A percentile compares a stretch with the other conserved stretches of the same genome.
phyloP scores from a whole-genome alignment of 306 rosid genomes.

The Biancaea sappan region DNA sequence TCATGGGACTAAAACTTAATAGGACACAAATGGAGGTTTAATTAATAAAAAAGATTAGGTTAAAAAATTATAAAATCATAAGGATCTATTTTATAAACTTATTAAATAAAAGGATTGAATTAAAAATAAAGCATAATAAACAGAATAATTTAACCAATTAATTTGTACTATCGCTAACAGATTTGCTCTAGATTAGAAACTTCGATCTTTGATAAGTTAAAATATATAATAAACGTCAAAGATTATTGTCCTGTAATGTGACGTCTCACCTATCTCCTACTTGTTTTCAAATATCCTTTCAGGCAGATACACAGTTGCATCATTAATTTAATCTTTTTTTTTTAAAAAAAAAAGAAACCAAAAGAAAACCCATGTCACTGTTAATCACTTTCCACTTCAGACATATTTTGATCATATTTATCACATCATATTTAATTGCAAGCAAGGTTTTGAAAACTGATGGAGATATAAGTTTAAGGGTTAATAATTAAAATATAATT shows the following conservation, averaged over 20 bases:
- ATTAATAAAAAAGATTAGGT: too few relatives aligned
- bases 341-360: neutral
- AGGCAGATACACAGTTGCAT: neutral
- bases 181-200: neutral
- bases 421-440: neutral
- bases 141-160: neutral
- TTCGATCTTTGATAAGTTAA: neutral
- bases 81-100: too few relatives aligned
- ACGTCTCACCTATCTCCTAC: slow-evolving; percentile 26
- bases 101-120: too few relatives aligned
- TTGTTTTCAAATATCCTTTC: neutral
- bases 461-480: too few relatives aligned
- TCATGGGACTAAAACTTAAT: too few relatives aligned
- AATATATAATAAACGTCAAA: neutral
- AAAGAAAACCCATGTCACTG: neutral
- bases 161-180: too few relatives aligned
- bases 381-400: neutral
- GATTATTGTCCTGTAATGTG: slow-evolving; percentile 21
- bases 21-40: too few relatives aligned
- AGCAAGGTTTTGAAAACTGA: too few relatives aligned
- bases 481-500: too few relatives aligned
- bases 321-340: neutral
- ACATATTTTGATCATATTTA: neutral
- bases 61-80: too few relatives aligned
- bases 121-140: too few relatives aligned